Evolutionary conservation across 805 yeast genomes (phyloP), one percentile per base, ranked within the genome.

Genomic region (Sungouiozyma intestinalis): DNA sequence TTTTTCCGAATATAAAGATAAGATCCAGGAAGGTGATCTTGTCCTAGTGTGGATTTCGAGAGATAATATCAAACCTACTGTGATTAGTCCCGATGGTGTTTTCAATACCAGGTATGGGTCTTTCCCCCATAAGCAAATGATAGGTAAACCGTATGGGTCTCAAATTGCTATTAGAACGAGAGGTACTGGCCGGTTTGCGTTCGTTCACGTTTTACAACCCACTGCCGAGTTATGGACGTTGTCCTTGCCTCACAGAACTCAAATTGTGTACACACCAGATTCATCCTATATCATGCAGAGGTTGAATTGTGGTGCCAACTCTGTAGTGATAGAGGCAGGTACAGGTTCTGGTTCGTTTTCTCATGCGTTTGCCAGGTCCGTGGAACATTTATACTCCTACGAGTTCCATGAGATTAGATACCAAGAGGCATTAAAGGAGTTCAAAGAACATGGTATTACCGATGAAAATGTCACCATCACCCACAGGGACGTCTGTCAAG

Each of bases 301-400:
- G 53, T 66, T 92, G 48, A 73, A 77, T 36, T 79, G 92, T 42
- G 68, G 75, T 16, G 76, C 85, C 13, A 88, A 90, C 1, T 73
- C 86, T 1, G 66, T 76, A 45, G 94, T 92, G 11, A 81, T 92
- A 38, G 99, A 92, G 65, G 95, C 97, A 0, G 99, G 99, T 32
- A 92, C 99, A 0, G 99, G 98, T 0, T 84, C 95, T 5, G 99
- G 94, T 0, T 86, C 96, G 1, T 85, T 92, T 56, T 83, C 95
- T 3, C 99, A 92, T 64, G 81, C 95, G 0, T 76, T 92, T 60
- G 82, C 94, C 1, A 74, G 99, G 53, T 77, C 92, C 0, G 79
- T 84, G 2, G 95, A 95, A 1, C 68, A 67, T 27, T 66, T 92
- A 2, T 90, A 74, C 67, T 81, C 95, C 6, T 92, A 74, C 62